A percentile compares a stretch with the other conserved stretches of the same genome.
Conservation (phyloP, 176 grass and related monocot genomes). For the Aegilops umbellulata region DNA sequence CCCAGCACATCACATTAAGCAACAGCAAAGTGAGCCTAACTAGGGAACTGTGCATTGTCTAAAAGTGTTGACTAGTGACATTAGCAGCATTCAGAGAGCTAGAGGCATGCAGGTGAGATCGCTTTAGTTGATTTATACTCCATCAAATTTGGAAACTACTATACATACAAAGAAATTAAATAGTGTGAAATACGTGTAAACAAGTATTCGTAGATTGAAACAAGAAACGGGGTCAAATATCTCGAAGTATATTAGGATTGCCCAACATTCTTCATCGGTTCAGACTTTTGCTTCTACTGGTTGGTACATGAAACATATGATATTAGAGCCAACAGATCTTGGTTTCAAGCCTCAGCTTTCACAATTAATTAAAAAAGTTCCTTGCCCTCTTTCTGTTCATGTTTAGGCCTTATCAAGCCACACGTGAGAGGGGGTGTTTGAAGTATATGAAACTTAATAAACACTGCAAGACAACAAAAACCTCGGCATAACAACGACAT, state of each 20-base stretch:
- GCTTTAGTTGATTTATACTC: neutral
- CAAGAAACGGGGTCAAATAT: neutral
- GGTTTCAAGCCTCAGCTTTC: neutral
- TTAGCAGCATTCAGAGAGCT: neutral
- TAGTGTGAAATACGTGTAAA: constrained; percentile 2
- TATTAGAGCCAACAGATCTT: neutral
- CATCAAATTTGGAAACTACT: constrained; percentile 1
- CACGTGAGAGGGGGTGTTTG: neutral
- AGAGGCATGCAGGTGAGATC: neutral
- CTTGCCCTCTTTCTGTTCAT: neutral
- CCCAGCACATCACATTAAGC: neutral
- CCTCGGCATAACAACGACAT: constrained; percentile 12
- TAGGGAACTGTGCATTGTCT: neutral
- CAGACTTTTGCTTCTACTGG: neutral
- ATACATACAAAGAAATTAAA: neutral
- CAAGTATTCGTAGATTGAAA: neutral
- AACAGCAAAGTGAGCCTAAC: neutral
- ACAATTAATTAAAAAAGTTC: neutral
- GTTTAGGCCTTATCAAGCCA: neutral
- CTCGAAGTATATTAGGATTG: neutral
- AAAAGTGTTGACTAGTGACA: neutral
- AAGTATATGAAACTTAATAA: neutral
- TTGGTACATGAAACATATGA: neutral
- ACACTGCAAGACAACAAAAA: neutral
- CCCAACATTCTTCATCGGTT: neutral